These are phyloP conservation scores for Sporothrix brunneoviolacea DNA, from an alignment of 2,329 filamentous ascomycete genomes.

Conservation along the genomic window DNA sequence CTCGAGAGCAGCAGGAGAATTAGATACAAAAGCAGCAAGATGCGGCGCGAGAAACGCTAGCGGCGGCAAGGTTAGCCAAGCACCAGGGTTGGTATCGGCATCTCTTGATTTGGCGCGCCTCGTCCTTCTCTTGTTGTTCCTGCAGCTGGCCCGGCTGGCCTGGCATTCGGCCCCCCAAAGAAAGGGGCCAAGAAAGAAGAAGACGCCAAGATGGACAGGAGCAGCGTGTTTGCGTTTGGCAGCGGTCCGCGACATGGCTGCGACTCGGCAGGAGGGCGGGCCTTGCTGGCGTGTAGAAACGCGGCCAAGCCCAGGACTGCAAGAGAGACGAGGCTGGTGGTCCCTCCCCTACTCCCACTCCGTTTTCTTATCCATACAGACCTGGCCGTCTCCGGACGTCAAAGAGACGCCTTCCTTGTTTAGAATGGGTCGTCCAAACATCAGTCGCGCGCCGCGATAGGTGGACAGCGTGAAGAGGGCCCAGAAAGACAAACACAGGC, in stretches of 20 bases:
- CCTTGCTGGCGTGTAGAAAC: constrained; percentile 5
- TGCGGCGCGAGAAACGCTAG: not conserved
- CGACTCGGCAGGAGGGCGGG: constrained; percentile 12
- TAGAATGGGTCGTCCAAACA: too few relatives aligned
- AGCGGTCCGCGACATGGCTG: constrained; percentile 16
- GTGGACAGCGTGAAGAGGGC: too few relatives aligned
- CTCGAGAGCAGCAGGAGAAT: not conserved
- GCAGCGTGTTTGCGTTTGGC: constrained; percentile 8
- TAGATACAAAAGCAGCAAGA: not conserved
- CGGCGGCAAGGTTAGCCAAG: not conserved
- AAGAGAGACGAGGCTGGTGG: too few relatives aligned
- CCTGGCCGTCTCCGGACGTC: too few relatives aligned
- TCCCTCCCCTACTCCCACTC: too few relatives aligned
- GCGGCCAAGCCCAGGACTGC: too few relatives aligned
- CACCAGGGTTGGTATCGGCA: not conserved
- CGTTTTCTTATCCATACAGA: too few relatives aligned
- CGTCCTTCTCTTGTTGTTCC: not conserved
- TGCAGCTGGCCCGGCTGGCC: too few relatives aligned
- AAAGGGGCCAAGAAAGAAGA: not conserved
- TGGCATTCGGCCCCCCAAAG: too few relatives aligned
- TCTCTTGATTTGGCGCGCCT: not conserved
- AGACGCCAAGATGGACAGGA: constrained; percentile 13
- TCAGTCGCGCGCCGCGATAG: too few relatives aligned
- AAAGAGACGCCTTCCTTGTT: too few relatives aligned
- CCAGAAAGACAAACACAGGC: too few relatives aligned